Percentiles rank a stretch among this genome's conserved stretches.
Conservation (phyloP, 2,329 filamentous ascomycete species). For the Cytospora schulzeri region DNA sequence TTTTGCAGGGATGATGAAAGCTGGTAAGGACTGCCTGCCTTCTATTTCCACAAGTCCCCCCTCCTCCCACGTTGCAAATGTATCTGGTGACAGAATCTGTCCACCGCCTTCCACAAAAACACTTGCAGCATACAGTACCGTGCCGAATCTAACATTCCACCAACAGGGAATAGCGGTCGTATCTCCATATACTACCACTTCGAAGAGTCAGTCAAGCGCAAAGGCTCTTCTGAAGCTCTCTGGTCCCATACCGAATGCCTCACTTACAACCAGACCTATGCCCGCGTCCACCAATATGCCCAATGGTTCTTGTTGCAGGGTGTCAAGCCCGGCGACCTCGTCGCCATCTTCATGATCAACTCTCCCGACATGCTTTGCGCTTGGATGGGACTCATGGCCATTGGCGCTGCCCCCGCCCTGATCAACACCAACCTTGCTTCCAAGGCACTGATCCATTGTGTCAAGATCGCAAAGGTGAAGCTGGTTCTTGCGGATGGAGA, state of each 20-base stretch:
- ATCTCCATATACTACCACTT: constrained; percentile 68
- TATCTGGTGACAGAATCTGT: not conserved
- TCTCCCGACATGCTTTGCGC: constrained; percentile 67
- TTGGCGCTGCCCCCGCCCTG: constrained; percentile 69
- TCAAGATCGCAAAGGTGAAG: constrained; percentile 58
- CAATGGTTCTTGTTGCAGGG: constrained; percentile 63
- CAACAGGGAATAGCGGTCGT: constrained; percentile 51
- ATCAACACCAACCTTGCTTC: constrained; percentile 71
- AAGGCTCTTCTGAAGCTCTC: constrained; percentile 59
- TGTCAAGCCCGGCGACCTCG: constrained; percentile 60
- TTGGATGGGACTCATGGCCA: constrained; percentile 65
- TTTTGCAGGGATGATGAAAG: constrained; percentile 49
- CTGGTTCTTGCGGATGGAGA: constrained; percentile 63
- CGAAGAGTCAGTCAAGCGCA: constrained; percentile 54
- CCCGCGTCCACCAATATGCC: constrained; percentile 61
- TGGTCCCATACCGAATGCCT: constrained; percentile 67
- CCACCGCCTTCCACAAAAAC: constrained; percentile 25
- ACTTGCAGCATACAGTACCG: not conserved
- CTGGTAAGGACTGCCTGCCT: constrained; percentile 43
- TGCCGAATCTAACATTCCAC: constrained; percentile 9
- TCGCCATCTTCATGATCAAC: constrained; percentile 69
- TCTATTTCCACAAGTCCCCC: too few relatives aligned
- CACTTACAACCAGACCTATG: constrained; percentile 59
- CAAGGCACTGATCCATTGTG: constrained; percentile 65
- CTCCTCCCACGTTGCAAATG: not conserved